These are phyloP conservation scores for Talaromyces islandicus DNA, from an alignment of 2,329 filamentous ascomycete species.

Conservation along the genomic window DNA sequence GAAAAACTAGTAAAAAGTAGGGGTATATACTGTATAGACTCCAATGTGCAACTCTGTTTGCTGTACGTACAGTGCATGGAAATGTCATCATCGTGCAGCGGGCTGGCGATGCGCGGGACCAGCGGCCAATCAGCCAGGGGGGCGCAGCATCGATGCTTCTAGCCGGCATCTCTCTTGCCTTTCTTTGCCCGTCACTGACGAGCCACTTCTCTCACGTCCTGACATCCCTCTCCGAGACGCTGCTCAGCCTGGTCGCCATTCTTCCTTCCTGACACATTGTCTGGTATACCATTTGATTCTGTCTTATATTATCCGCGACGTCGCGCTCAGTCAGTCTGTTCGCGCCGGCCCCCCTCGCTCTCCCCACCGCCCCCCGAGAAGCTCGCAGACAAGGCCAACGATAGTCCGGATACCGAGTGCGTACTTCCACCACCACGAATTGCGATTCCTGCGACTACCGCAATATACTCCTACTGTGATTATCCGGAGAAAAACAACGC, in stretches of 20 bases:
- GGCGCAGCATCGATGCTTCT: background rate
- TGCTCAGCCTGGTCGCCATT: background rate
- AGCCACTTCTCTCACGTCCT: background rate
- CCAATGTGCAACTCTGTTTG: background rate
- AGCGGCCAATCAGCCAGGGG: background rate
- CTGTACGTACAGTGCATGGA: too few species aligned
- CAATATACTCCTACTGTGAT: background rate
- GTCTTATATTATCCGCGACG: too few species aligned
- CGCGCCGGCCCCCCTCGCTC: background rate
- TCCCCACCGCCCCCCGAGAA: background rate
- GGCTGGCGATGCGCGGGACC: background rate
- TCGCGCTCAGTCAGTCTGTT: background rate
- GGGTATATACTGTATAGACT: too few species aligned
- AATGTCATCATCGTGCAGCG: background rate
- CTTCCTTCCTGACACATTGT: background rate
- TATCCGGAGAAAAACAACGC: background rate
- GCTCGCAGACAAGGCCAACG: background rate
- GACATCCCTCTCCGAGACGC: background rate
- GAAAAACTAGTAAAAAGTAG: too few species aligned
- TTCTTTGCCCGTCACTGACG: background rate
- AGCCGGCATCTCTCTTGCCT: background rate
- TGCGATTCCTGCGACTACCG: background rate
- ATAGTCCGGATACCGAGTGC: background rate
- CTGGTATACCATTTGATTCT: background rate
- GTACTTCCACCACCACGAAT: background rate